Evolutionary conservation across 2,329 filamentous ascomycete species (phyloP), one percentile per base, ranked within the genome.

Genomic region (Aschersonia sp.): DNA sequence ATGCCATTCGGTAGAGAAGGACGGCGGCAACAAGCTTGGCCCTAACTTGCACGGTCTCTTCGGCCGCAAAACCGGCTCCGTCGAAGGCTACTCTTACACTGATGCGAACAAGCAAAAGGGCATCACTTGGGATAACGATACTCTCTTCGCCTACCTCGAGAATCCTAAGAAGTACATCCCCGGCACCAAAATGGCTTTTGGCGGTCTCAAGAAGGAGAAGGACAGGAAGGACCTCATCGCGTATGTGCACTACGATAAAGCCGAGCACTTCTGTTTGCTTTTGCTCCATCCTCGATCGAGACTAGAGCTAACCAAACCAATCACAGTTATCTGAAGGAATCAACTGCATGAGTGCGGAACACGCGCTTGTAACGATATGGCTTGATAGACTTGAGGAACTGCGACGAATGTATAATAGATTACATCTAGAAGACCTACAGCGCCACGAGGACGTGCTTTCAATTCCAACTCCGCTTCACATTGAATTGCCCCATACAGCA

Each of bases 131-230:
- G 73, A 88, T 59, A 82, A 95, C 66, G 69, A 81, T 56, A 85
- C 86, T 70, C 80, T 98, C 61, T 97, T 95, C 74, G 79, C 83
- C 58, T 98, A 98, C 83, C 89, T 98, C 64, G 92, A 98, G 82
- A 97, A 97, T 85, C 92, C 92, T 75, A 98, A 98, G 85, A 97
- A 97, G 81, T 98, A 89, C 82, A 96, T 98, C 57, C 92, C 92
- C 60, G 92, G 92, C 61, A 98, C 92, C 76, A 98, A 97, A 88
- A 98, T 98, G 92, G 92, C 92, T 63, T 98, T 97, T 68, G 92
- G 92, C 75, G 92, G 92, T 71, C 81, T 98, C 66, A 98, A 98
- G 89, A 98, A 98, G 87, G 80, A 82, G 67, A 97, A 97, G 86
- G 92, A 97, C 77, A 82, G 92, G 70, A 95, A 97, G 71, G 91